Evolutionary conservation across 139 green algal genomes (phyloP).

Genomic region (Raphidocelis subcapitata): DNA sequence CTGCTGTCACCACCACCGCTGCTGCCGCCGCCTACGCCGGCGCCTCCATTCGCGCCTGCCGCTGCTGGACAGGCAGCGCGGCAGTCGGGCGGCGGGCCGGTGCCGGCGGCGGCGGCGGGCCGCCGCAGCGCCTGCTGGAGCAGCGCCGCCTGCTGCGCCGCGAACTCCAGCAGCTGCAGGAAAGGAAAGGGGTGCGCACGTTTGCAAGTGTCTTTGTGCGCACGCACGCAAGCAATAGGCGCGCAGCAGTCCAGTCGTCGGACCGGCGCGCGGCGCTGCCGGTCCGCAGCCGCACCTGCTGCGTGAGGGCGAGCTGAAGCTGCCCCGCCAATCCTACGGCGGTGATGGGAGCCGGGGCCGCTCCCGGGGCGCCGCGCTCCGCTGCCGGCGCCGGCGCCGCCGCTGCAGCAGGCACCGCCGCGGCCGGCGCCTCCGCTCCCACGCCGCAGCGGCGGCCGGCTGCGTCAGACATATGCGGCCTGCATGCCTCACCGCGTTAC

Average conservation of each 20-base stretch:
- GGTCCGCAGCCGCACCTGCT: conserved; percentile 1
- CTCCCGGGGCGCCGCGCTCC: not conserved
- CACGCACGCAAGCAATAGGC: no score
- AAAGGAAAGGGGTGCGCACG: no score
- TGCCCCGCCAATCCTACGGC: not conserved
- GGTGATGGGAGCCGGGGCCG: not conserved
- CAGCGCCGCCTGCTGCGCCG: conserved; percentile 2
- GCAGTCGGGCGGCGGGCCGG: no score
- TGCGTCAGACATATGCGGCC: not conserved
- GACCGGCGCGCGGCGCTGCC: no score
- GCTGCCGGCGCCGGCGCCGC: no score
- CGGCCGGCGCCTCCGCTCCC: no score
- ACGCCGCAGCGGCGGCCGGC: not conserved
- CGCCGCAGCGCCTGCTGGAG: not conserved
- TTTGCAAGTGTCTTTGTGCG: no score
- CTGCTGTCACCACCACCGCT: not conserved
- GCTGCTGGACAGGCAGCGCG: not conserved
- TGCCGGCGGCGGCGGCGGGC: not conserved
- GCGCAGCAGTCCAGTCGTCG: no score
- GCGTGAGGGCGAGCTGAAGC: not conserved
- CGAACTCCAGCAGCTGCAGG: not conserved
- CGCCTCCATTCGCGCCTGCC: not conserved
- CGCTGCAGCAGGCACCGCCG: no score
- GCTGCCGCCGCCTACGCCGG: not conserved
- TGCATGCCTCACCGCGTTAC: not conserved